Evolutionary conservation across 257 asterid species (phyloP), one percentile per base, ranked within the genome.

Genomic region (Gynochthodes officinalis): DNA sequence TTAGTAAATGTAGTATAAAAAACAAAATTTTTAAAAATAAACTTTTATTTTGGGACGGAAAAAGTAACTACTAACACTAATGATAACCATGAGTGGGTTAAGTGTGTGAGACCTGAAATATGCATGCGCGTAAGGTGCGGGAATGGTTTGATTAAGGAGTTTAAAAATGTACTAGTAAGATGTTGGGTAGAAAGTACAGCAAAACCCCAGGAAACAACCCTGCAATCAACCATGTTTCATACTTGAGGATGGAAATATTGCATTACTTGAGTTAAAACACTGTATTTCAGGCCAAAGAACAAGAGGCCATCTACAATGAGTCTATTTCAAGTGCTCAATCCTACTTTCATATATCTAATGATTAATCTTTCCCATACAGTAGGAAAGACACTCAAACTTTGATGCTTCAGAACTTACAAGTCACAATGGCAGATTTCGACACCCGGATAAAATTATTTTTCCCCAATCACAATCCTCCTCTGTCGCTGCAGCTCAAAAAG

Each of bases 401-500:
- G 8, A 42, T 42, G 16, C 13, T 4, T 25, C 15, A 43, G 7
- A 42, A 66, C 70, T 27, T 66, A 44, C 16, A 50, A 9, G 12
- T 9, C 19, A 52, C 14, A 28, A 33, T 7, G 53, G 53, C 15
- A n/a, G 50, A 0, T 39, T 32, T 30, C 25, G 19, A 19, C 48
- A 28, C 4, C 10, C 15, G 8, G 2, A 50, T 23, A 13, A 42
- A 48, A 43, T 75, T 69, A 73, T 62, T 72, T 25, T 23, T 64
- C 49, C 11, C 69, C 28, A 35, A 90, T 85, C 15, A 64, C 35
- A 72, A 93, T 75, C 85, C 64, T 92, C 30, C 86, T 86, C 79
- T 6, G 87, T 70, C 80, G 85, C 83, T 85, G 77, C 30, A 95
- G 91, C 80, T 90, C 96, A 64, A 77, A 49, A 59, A 95, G 84